Percentiles rank a stretch among this genome's conserved stretches.
Evolutionary conservation across 129 eudicot species (phyloP).

Genomic region (Helichrysum umbraculigerum): DNA sequence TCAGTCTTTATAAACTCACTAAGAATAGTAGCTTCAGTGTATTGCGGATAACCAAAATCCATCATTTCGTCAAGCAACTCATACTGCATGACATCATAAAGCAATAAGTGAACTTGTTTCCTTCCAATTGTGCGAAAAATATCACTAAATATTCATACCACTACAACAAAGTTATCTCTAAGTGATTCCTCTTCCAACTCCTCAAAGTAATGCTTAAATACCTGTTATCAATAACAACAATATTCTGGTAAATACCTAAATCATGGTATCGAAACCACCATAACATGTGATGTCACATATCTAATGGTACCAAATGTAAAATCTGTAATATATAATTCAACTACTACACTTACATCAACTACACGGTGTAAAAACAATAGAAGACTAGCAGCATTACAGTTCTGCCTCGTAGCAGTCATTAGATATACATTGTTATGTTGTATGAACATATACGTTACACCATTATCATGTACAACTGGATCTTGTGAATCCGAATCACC

Average conservation of each 20-base stretch:
- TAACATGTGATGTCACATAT: not conserved
- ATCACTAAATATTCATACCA: constrained; percentile 36
- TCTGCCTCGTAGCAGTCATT: constrained; percentile 82
- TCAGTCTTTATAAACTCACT: constrained; percentile 95
- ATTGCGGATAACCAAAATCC: constrained; percentile 98
- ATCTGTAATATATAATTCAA: not conserved
- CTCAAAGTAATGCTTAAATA: constrained; percentile 73
- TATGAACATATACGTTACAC: constrained; percentile 82
- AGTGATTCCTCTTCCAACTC: constrained; percentile 91
- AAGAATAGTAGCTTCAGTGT: constrained; percentile 86
- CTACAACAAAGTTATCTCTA: constrained; percentile 89
- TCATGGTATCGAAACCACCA: not conserved
- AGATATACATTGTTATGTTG: constrained; percentile 87
- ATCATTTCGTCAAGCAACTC: constrained; percentile 94
- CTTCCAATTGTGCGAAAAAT: not conserved
- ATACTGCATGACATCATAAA: constrained; percentile 45
- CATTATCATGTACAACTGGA: constrained; percentile 82
- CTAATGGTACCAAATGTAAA: not conserved
- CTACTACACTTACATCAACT: constrained; percentile 68
- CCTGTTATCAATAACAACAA: constrained; percentile 42
- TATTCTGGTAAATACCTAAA: constrained; percentile 1
- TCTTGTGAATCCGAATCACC: constrained; percentile 72
- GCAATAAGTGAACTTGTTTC: constrained; percentile 7
- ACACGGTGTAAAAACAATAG: constrained; percentile 75
- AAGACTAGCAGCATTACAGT: constrained; percentile 86